Percentiles rank a stretch among this genome's conserved stretches.
Conservation (phyloP, 306 rosid species). For the Pterocarpus macrocarpus region DNA sequence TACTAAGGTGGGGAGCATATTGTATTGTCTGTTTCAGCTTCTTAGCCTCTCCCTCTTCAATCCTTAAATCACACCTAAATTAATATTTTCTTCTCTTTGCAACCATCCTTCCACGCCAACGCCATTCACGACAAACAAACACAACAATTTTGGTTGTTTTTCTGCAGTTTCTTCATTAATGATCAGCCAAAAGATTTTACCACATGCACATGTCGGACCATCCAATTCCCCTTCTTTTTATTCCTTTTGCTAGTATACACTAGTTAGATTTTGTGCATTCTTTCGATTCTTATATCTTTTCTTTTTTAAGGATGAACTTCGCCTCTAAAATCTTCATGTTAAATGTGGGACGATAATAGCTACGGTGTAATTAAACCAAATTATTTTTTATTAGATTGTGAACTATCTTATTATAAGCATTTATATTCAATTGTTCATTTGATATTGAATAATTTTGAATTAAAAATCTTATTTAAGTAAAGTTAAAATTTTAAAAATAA, state of each 20-base stretch:
- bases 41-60: not conserved
- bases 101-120: conserved; percentile 8
- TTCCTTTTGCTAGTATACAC: not conserved
- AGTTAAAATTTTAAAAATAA: too few relatives aligned
- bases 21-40: conserved; percentile 41
- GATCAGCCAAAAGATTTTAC: conserved; percentile 25
- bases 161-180: conserved; percentile 9
- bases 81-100: not conserved
- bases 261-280: not conserved
- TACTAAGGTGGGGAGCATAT: conserved; percentile 44
- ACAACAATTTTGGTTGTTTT: conserved; percentile 10
- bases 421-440: not conserved
- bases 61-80: not conserved
- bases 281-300: too few relatives aligned
- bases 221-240: not conserved
- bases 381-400: not conserved
- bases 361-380: too few relatives aligned
- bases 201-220: conserved; percentile 32
- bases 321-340: not conserved
- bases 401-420: not conserved
- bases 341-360: not conserved
- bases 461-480: not conserved
- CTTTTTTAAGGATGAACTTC: too few relatives aligned
- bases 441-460: not conserved
- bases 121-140: conserved; percentile 24